A percentile compares a stretch with the other conserved stretches of the same genome.
Evolutionary conservation across 129 eudicot species (phyloP).

Genomic region (Centrapalus pauciflorus): DNA sequence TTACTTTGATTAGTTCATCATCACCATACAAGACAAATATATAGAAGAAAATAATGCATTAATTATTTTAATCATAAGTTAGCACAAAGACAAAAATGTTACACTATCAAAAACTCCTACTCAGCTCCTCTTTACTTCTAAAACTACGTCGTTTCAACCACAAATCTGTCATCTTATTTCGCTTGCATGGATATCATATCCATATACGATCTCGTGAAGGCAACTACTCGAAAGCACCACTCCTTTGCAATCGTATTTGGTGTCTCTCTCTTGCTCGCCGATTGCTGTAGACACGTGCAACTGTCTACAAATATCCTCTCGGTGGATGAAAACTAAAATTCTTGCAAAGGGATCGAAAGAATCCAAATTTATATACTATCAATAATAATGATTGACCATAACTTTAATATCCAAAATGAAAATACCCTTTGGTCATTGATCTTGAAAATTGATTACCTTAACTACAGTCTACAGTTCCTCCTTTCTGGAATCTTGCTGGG

Average conservation of each 20-base stretch:
- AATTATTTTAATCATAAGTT: neutral
- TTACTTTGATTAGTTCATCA: neutral
- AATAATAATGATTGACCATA: no score
- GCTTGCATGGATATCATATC: neutral
- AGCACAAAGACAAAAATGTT: neutral
- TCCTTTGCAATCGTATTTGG: neutral
- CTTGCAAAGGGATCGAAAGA: conserved; percentile 6
- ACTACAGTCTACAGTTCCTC: conserved; percentile 80
- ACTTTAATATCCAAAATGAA: no score
- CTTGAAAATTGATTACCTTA: conserved; percentile 29
- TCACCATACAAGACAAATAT: neutral
- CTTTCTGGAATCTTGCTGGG: conserved; percentile 29
- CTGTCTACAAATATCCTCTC: neutral
- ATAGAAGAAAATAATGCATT: neutral
- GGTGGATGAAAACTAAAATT: neutral
- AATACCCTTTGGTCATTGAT: no score
- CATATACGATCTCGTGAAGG: neutral
- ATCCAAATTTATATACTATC: neutral
- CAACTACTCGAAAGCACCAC: neutral
- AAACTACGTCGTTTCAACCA: no score
- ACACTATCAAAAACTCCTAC: conserved; percentile 3
- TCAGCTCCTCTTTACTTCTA: neutral
- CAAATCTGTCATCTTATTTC: conserved; percentile 10
- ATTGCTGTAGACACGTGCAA: neutral
- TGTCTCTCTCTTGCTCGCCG: neutral